Evolutionary conservation across 768 basidiomycete species (phyloP).

Genomic region (Tephrocybe sp.): DNA sequence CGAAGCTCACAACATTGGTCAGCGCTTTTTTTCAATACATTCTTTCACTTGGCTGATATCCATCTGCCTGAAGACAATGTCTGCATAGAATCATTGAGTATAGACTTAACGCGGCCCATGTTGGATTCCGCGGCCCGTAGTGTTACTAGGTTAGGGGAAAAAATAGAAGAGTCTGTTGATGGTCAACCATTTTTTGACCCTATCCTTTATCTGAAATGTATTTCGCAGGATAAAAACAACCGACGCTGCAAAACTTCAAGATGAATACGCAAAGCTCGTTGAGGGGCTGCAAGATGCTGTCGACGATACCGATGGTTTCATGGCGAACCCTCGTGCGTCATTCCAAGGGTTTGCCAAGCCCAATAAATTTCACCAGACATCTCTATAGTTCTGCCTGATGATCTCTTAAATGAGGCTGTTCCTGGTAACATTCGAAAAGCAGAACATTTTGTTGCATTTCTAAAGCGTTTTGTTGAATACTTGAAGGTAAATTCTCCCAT

Average conservation of each 20-base stretch:
- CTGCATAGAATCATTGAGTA: constrained; percentile 96
- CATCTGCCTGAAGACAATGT: constrained; percentile 74
- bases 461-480: constrained; percentile 98
- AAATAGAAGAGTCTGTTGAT: constrained; percentile 84
- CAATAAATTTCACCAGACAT: constrained; percentile 1
- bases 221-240: constrained; percentile 83
- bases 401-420: constrained; percentile 91
- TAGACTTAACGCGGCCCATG: constrained; percentile 97
- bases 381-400: constrained; percentile 82
- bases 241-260: constrained; percentile 91
- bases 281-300: constrained; percentile 85
- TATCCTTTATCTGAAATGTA: constrained; percentile 2
- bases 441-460: constrained; percentile 97
- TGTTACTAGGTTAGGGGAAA: constrained; percentile 80
- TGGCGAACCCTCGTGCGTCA: constrained; percentile 80
- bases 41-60: constrained; percentile 25
- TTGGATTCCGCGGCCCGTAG: constrained; percentile 91
- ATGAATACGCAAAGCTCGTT: constrained; percentile 94
- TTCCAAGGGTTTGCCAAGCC: neutral
- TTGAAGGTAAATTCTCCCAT: constrained; percentile 63
- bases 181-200: neutral
- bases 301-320: constrained; percentile 78
- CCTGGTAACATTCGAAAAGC: constrained; percentile 99
- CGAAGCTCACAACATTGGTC: constrained; percentile 98
- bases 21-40: neutral